Conservation (phyloP, 2,329 filamentous ascomycete species). For the Fusarium aywerte region DNA sequence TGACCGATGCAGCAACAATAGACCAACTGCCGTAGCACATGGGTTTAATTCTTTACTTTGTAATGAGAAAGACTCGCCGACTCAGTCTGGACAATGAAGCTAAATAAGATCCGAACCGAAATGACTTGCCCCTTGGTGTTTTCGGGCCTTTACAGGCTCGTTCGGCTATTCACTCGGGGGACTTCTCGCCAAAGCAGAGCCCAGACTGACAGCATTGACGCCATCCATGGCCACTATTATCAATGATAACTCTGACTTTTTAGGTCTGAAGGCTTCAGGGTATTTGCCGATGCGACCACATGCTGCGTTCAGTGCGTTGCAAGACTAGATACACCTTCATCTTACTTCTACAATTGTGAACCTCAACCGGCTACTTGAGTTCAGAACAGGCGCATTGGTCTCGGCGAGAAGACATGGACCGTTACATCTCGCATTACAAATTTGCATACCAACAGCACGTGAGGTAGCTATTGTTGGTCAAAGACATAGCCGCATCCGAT, state of each 20-base stretch:
- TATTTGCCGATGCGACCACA: not conserved
- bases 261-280: not conserved
- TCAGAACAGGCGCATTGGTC: constrained; percentile 40
- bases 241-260: not conserved
- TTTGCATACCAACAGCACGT: constrained; percentile 34
- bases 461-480: constrained; percentile 20
- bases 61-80: constrained; percentile 18
- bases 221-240: constrained; percentile 22
- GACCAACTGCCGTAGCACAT: constrained; percentile 38
- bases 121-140: constrained; percentile 37
- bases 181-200: constrained; percentile 15
- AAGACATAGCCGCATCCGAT: constrained; percentile 17
- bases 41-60: constrained; percentile 28
- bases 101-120: constrained; percentile 31
- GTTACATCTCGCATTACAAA: constrained; percentile 20
- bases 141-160: constrained; percentile 34
- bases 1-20: constrained; percentile 14
- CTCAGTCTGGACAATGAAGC: constrained; percentile 6
- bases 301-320: not conserved
- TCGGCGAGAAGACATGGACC: constrained; percentile 32
- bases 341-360: constrained; percentile 15
- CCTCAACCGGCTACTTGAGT: constrained; percentile 37
- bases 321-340: constrained; percentile 3
- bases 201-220: constrained; percentile 37
- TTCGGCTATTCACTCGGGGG: constrained; percentile 29